These are phyloP conservation scores for Verbascum thapsus DNA, from an alignment of 257 asterid species.

Conservation along the genomic window DNA sequence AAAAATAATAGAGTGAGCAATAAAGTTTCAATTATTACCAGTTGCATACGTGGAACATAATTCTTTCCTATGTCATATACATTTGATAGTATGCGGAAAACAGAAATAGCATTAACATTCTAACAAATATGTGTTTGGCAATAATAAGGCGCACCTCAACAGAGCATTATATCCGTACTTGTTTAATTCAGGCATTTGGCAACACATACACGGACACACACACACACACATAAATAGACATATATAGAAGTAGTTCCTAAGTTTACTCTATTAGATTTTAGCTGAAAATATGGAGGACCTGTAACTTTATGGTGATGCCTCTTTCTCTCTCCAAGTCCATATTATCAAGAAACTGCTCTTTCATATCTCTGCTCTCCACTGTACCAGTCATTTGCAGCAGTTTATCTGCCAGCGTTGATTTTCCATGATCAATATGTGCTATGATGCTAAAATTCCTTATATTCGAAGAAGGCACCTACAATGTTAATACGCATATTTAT, in stretches of 20 bases:
- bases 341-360: constrained; percentile 95
- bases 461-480: constrained; percentile 75
- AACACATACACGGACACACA: neutral
- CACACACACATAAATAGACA: neutral
- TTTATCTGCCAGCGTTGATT: constrained; percentile 95
- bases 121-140: neutral
- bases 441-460: constrained; percentile 91
- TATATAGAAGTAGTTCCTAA: neutral
- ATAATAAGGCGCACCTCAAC: constrained; percentile 14
- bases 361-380: constrained; percentile 91
- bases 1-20: neutral
- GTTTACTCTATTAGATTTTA: neutral
- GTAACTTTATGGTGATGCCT: constrained; percentile 97
- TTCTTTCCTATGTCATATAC: neutral
- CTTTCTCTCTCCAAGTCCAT: constrained; percentile 99
- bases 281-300: constrained; percentile 48
- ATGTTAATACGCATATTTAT: constrained; percentile 8
- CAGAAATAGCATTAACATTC: constrained; percentile 7
- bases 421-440: constrained; percentile 98
- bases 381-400: constrained; percentile 94
- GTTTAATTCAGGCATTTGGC: constrained; percentile 10
- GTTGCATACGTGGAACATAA: neutral
- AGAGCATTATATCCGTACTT: constrained; percentile 9
- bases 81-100: neutral
- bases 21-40: constrained; percentile 6